Conservation (phyloP, 306 rosid genomes). For the Cicer yamashitae region DNA sequence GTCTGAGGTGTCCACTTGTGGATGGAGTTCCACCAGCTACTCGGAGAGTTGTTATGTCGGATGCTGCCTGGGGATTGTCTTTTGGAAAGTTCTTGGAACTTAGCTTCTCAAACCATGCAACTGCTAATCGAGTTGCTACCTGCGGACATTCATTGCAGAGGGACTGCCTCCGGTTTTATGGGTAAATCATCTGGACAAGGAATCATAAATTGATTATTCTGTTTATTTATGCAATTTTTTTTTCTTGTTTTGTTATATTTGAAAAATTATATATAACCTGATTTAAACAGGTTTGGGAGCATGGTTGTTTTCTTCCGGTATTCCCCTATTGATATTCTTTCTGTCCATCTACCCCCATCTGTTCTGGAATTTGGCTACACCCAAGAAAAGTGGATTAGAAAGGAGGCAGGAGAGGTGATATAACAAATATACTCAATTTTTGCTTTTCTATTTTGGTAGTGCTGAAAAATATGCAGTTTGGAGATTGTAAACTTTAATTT, state of each 20-base stretch:
- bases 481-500: conserved; percentile 9
- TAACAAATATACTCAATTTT: conserved; percentile 23
- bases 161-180: conserved; percentile 97
- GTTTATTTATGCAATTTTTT: conserved; percentile 14
- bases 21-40: conserved; percentile 99
- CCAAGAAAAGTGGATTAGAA: conserved; percentile 76
- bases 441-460: conserved; percentile 25
- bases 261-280: conserved; percentile 43
- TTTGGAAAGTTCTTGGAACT: conserved; percentile 99
- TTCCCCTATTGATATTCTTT: conserved; percentile 86
- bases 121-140: conserved; percentile 95
- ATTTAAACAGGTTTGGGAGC: conserved; percentile 80
- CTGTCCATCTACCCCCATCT: conserved; percentile 87
- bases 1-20: conserved; percentile 76
- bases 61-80: conserved; percentile 99
- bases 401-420: conserved; percentile 83
- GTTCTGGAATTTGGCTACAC: conserved; percentile 74
- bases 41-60: conserved; percentile 92
- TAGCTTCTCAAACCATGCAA: conserved; percentile 97
- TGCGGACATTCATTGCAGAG: conserved; percentile 99
- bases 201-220: conserved; percentile 21
- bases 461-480: no score
- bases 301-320: conserved; percentile 96
- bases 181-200: conserved; percentile 57
- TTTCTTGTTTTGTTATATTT: conserved; percentile 35